Conservation (phyloP, 2,329 filamentous ascomycete genomes). For the Aspergillus niger region DNA sequence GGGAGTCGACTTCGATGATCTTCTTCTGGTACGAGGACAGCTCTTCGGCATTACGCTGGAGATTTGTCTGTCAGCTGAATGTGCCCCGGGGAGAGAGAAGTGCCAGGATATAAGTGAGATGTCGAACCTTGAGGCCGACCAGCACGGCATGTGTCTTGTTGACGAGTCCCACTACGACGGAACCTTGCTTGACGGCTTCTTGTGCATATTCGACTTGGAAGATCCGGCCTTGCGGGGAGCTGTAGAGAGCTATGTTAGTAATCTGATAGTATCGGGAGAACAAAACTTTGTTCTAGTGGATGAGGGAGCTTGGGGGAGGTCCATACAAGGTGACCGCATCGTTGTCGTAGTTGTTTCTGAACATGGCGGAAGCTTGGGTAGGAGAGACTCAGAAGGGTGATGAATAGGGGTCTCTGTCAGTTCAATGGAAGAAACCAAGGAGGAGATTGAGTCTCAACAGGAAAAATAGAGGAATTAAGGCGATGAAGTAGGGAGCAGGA, state of each 20-base stretch:
- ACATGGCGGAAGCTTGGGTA: constrained; percentile 62
- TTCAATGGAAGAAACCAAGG: constrained; percentile 11
- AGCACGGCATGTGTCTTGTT: constrained; percentile 98
- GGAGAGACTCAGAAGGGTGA: constrained; percentile 2
- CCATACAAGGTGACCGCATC: constrained; percentile 96
- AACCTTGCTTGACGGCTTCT: constrained; percentile 98
- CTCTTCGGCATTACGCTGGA: constrained; percentile 94
- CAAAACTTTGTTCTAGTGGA: constrained; percentile 14
- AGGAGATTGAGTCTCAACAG: constrained; percentile 14
- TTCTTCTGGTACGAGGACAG: constrained; percentile 99
- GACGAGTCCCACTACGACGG: constrained; percentile 92
- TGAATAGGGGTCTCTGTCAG: not conserved
- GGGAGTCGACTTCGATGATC: constrained; percentile 93
- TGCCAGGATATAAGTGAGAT: not conserved
- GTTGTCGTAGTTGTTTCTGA: constrained; percentile 99
- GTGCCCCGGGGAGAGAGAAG: not conserved
- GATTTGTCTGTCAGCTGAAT: constrained; percentile 8
- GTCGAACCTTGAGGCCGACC: constrained; percentile 85
- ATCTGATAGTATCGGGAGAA: constrained; percentile 9
- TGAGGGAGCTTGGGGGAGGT: constrained; percentile 43
- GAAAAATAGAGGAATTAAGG: constrained; percentile 13
- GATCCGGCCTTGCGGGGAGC: constrained; percentile 97
- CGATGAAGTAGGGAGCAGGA: constrained; percentile 4
- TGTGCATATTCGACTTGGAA: constrained; percentile 99
- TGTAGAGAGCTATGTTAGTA: constrained; percentile 42